phyloP scores from a whole-genome alignment of 768 basidiomycete species.

The Tremella mesenterica region DNA sequence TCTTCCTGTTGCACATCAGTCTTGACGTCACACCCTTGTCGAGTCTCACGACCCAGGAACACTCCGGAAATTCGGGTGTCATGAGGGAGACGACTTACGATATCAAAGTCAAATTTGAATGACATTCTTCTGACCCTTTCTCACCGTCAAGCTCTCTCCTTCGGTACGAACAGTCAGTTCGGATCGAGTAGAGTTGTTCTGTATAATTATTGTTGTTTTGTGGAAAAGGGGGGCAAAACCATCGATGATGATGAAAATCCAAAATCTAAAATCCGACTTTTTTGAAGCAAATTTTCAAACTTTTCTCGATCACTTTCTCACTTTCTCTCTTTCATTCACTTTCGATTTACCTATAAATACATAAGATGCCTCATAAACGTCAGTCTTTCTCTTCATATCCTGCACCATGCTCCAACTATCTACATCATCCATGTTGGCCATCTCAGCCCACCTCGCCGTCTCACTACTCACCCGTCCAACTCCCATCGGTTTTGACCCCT shows the following conservation, averaged over 20 bases:
- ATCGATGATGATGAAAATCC: too few species aligned
- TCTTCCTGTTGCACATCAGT: conserved; percentile 42
- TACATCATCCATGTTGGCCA: too few species aligned
- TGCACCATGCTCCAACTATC: not conserved
- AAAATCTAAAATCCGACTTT: not conserved
- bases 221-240: not conserved
- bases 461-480: too few species aligned
- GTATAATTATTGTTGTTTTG: not conserved
- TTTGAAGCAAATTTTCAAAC: too few species aligned
- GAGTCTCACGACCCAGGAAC: too few species aligned
- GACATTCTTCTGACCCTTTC: not conserved
- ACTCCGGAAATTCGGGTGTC: too few species aligned
- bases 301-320: not conserved
- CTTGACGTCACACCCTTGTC: too few species aligned
- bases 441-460: too few species aligned
- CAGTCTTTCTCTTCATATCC: conserved; percentile 1
- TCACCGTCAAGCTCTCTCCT: too few species aligned
- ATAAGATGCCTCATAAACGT: conserved; percentile 40
- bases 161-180: too few species aligned
- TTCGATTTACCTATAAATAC: not conserved
- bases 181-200: too few species aligned
- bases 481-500: too few species aligned
- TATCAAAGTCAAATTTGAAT: conserved; percentile 64
- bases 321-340: not conserved
- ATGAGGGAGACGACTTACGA: conserved; percentile 47